Evolutionary conservation across 2,329 filamentous ascomycete genomes (phyloP), one percentile per base, ranked within the genome.

Genomic region (Dactylellina leptospora): DNA sequence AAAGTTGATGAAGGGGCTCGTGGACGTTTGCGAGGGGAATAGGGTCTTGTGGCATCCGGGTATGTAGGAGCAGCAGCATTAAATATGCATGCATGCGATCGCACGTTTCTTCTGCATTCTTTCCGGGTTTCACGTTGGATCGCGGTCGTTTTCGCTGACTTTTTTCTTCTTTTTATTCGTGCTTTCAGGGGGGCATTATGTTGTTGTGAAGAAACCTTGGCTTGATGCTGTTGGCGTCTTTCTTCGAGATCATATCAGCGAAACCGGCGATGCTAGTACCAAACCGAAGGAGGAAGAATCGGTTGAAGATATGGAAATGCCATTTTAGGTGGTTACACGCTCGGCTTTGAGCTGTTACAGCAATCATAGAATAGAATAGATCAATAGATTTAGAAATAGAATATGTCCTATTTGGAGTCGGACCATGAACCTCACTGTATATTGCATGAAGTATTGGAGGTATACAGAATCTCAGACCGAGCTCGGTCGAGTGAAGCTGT

Each of bases 11-110:
- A 78, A 86, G 76, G 79, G 81, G 62, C 77, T 89, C 53, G 82
- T 87, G 5, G 82, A 85, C 45, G 83, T 83, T 30, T 88, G 86
- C 78, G 83, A 78, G 9, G 82, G 81, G 1, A 79, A 82, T 45
- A 82, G 83, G 59, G 83, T 89, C n/a, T 83, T 89, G 56, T 86
- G 85, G 79, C 87, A 90, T 80, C 87, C 87, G 53, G 87, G 87
- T 30, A 68, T 54, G 55, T 59, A 56, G 47, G 30, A 62, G 42
- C 10, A 23, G 25, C 54, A 23, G 11, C 28, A 33, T 33, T 33
- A 33, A 11, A 5, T 11, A 33, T 5, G 28, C 28, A 11, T 5
- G 11, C 28, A 48, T 48, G 9, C 42, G 30, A 45, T 20, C 18
- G 9, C 13, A 55, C 28, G 8, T 18, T 44, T 53, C 20, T 13